phyloP scores from a whole-genome alignment of 225 moss, liverwort and hornwort species.

The Antitrichia curtipendula region DNA sequence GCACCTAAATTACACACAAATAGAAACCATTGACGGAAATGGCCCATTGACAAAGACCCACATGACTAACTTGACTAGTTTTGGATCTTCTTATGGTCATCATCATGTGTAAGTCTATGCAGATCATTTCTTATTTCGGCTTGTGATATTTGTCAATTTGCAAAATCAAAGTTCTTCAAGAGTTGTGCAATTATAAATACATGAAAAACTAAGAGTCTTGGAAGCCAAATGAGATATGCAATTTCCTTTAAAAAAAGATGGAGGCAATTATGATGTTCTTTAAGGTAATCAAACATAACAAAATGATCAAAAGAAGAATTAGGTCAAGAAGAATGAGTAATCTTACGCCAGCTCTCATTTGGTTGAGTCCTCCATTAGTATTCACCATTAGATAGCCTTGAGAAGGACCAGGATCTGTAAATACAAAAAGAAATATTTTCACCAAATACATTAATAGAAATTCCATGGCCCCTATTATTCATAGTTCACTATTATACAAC shows the following conservation, averaged over 20 bases:
- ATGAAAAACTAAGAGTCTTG: background rate
- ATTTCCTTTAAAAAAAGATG: background rate
- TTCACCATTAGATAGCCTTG: constrained; percentile 42
- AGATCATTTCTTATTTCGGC: background rate
- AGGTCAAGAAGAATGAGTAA: background rate
- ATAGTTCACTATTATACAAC: background rate
- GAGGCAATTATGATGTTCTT: background rate
- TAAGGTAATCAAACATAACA: background rate
- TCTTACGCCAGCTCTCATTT: constrained; percentile 95
- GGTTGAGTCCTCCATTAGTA: constrained; percentile 90
- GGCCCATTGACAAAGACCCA: fast-evolving
- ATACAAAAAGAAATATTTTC: background rate
- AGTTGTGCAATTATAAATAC: background rate
- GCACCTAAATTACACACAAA: background rate
- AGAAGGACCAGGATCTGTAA: constrained; percentile 15
- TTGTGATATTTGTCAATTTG: background rate
- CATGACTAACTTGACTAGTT: background rate
- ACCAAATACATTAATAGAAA: no score
- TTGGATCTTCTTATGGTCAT: background rate
- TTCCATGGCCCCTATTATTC: background rate
- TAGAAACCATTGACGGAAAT: fast-evolving
- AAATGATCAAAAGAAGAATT: background rate
- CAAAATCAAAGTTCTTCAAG: background rate
- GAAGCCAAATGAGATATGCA: background rate
- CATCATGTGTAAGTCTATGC: no score